Conservation (phyloP, 2,329 filamentous ascomycete genomes). For the Diaporthe australafricana region DNA sequence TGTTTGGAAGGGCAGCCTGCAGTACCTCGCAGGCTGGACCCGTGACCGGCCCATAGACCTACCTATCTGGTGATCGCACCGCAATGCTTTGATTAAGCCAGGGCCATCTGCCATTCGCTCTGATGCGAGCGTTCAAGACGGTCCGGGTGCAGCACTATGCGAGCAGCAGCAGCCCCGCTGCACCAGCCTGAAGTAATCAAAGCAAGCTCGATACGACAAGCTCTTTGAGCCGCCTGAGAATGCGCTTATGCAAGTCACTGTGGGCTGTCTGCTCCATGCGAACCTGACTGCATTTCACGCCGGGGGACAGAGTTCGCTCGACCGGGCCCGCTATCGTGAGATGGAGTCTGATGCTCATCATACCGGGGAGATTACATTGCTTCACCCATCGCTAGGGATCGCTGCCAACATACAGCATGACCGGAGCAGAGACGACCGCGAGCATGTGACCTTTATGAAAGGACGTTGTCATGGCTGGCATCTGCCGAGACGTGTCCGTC, state of each 20-base stretch:
- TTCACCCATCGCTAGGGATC: constrained; percentile 34
- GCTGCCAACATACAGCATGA: background rate
- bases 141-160: constrained; percentile 12
- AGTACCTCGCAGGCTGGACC: constrained; percentile 9
- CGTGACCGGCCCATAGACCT: background rate
- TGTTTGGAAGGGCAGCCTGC: background rate
- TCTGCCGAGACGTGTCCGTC: constrained; percentile 16
- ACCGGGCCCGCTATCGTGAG: constrained; percentile 36
- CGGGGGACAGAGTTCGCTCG: constrained; percentile 19
- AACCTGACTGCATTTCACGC: constrained; percentile 17
- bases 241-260: constrained; percentile 40
- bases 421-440: background rate
- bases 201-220: constrained; percentile 26
- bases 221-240: constrained; percentile 34
- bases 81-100: background rate
- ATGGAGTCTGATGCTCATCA: constrained; percentile 37
- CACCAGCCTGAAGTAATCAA: constrained; percentile 1
- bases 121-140: constrained; percentile 1
- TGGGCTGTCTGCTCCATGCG: constrained; percentile 31
- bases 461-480: background rate
- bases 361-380: constrained; percentile 37
- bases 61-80: background rate
- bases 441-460: background rate
- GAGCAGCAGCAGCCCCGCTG: constrained; percentile 5
- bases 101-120: background rate